Conservation (phyloP, 73 alveolate genomes). For the Paramecium sexaurelia region DNA sequence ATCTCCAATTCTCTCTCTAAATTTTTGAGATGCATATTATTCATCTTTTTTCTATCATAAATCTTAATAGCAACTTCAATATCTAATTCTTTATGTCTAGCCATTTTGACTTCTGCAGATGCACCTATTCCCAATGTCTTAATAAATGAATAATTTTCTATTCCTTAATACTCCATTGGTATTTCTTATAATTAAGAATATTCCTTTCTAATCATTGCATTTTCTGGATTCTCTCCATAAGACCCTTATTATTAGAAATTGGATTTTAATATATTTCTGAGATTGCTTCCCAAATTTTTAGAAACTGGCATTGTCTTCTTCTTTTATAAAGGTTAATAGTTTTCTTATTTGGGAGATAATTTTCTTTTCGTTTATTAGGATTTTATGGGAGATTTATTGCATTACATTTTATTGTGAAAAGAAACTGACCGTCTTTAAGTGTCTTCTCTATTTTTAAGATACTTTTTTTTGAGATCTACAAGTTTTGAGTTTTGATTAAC, state of each 20-base stretch:
- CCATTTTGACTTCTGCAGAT: constrained; percentile 55
- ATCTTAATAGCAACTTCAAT: constrained; percentile 61
- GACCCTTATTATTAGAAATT: not conserved
- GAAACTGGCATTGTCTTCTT: not conserved
- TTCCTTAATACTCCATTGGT: not conserved
- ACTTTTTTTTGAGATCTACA: not conserved
- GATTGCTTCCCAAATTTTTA: not conserved
- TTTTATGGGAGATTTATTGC: not conserved
- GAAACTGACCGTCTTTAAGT: not conserved
- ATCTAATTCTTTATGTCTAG: constrained; percentile 9
- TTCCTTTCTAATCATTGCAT: not conserved
- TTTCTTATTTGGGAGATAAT: not conserved
- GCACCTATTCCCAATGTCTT: constrained; percentile 63
- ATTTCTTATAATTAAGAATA: not conserved
- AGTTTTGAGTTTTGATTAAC: not conserved
- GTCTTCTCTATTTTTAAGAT: not conserved
- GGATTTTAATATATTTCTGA: constrained; percentile 18
- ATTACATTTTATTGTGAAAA: not conserved
- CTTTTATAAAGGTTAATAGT: not conserved
- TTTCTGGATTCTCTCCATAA: constrained; percentile 10
- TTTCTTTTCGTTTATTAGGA: not conserved
- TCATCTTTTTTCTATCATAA: constrained; percentile 63
- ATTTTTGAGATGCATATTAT: not conserved
- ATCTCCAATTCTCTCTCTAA: constrained; percentile 63
- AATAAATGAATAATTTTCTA: not conserved